phyloP scores from a whole-genome alignment of 495 filamentous ascomycete species.

The Aspergillus bridgeri region DNA sequence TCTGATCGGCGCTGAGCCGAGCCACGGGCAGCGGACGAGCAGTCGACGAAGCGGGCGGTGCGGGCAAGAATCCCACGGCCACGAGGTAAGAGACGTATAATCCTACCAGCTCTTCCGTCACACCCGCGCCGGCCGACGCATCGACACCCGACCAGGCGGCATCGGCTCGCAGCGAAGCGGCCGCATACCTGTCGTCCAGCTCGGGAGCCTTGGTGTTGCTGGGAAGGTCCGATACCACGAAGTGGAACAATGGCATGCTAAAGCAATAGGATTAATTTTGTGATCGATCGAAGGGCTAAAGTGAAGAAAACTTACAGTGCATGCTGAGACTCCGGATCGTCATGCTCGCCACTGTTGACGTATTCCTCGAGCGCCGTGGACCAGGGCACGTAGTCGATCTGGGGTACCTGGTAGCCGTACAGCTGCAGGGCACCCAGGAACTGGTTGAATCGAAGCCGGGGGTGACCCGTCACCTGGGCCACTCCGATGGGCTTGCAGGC shows the following conservation, averaged over 20 bases:
- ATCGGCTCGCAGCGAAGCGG: conserved; percentile 58
- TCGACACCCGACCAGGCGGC: conserved; percentile 62
- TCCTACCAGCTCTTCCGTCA: conserved; percentile 67
- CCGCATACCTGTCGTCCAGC: conserved; percentile 73
- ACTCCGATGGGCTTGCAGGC: conserved; percentile 51
- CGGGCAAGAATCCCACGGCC: conserved; percentile 64
- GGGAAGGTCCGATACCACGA: conserved; percentile 76
- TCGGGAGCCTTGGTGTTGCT: conserved; percentile 74
- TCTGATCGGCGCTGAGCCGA: conserved; percentile 48
- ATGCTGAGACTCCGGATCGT: conserved; percentile 59
- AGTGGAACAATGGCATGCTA: conserved; percentile 81
- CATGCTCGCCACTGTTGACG: conserved; percentile 56
- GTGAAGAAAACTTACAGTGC: conserved; percentile 49
- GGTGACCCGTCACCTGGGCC: conserved; percentile 77
- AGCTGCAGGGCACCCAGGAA: conserved; percentile 67
- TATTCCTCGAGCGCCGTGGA: conserved; percentile 55
- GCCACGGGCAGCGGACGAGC: conserved; percentile 44
- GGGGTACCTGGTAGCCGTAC: conserved; percentile 74
- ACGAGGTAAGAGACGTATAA: conserved; percentile 71
- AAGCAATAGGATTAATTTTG: not conserved
- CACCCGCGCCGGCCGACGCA: conserved; percentile 56
- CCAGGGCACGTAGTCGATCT: conserved; percentile 61
- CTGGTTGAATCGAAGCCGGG: conserved; percentile 73
- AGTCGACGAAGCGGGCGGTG: conserved; percentile 46
- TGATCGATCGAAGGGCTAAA: not conserved